Evolutionary conservation across 2,329 filamentous ascomycete species (phyloP).

Genomic region (Podosphaera aphanis): DNA sequence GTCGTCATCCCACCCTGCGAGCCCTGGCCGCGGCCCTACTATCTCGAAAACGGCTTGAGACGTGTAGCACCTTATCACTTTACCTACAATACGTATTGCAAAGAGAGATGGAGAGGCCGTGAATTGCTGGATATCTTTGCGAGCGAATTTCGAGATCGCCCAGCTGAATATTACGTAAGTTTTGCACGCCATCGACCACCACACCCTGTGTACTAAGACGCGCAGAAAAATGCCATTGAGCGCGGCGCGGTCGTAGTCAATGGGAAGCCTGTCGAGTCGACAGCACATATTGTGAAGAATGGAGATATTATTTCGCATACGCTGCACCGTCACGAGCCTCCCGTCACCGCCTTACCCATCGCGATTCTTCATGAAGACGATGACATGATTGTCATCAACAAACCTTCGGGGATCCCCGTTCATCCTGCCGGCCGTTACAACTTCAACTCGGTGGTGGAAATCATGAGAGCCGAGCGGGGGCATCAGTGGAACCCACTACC

Average conservation of each 20-base stretch:
- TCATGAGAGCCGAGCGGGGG: conserved; percentile 57
- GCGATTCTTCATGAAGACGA: conserved; percentile 75
- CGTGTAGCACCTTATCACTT: conserved; percentile 72
- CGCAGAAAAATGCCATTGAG: conserved; percentile 50
- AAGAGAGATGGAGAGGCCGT: conserved; percentile 73
- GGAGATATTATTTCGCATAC: conserved; percentile 85
- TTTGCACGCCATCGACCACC: background rate
- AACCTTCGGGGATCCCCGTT: conserved; percentile 82
- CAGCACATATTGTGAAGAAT: conserved; percentile 55
- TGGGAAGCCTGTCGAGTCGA: conserved; percentile 39
- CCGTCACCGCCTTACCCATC: conserved; percentile 60
- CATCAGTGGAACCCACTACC: conserved; percentile 34
- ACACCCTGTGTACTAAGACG: conserved; percentile 9
- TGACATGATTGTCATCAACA: conserved; percentile 88
- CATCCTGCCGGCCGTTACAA: conserved; percentile 90
- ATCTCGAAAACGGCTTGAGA: conserved; percentile 60
- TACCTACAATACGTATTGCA: conserved; percentile 89
- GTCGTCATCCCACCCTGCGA: conserved; percentile 29
- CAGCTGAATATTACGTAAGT: conserved; percentile 61
- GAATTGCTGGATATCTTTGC: conserved; percentile 69
- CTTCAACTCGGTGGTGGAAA: conserved; percentile 84
- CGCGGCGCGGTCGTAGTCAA: conserved; percentile 61
- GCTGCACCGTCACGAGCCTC: conserved; percentile 84
- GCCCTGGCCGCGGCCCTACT: conserved; percentile 46
- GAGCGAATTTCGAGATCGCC: conserved; percentile 75